Evolutionary conservation across 768 basidiomycete genomes (phyloP).

Genomic region (Pleurotus eryngii): DNA sequence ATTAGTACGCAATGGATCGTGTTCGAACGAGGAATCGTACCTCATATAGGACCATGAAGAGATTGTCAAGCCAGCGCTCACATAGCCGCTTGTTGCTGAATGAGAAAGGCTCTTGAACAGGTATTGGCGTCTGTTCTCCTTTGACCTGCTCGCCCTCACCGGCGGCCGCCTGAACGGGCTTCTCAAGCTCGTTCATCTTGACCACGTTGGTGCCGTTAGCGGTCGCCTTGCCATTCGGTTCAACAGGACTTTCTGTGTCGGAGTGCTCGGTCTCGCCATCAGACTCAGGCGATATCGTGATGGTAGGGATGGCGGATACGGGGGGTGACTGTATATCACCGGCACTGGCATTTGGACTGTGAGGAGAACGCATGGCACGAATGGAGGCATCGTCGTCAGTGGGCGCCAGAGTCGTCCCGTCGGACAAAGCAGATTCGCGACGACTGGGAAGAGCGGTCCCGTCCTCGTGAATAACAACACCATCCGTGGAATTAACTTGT

Average conservation of each 20-base stretch:
- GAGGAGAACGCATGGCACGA: constrained; percentile 50
- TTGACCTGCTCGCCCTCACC: constrained; percentile 36
- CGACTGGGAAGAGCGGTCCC: constrained; percentile 40
- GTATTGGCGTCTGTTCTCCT: constrained; percentile 30
- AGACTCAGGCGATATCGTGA: constrained; percentile 21
- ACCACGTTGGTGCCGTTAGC: constrained; percentile 29
- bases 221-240: constrained; percentile 21
- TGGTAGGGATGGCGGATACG: constrained; percentile 8
- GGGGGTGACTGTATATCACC: constrained; percentile 22
- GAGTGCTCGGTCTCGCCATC: constrained; percentile 33
- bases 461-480: constrained; percentile 60
- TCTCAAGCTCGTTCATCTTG: constrained; percentile 32
- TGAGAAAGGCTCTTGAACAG: constrained; percentile 66
- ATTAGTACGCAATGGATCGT: constrained; percentile 8
- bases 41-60: constrained; percentile 99
- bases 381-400: constrained; percentile 50
- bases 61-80: constrained; percentile 95
- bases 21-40: constrained; percentile 35
- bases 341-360: constrained; percentile 20
- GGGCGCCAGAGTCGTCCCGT: constrained; percentile 23
- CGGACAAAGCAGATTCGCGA: constrained; percentile 16
- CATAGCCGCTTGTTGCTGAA: constrained; percentile 97
- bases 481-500: constrained; percentile 29
- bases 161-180: constrained; percentile 51
- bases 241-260: constrained; percentile 20